Base-by-base conservation (phyloP, 192 early-diverging fungal genomes). In the Allomyces javanicus region DNA sequence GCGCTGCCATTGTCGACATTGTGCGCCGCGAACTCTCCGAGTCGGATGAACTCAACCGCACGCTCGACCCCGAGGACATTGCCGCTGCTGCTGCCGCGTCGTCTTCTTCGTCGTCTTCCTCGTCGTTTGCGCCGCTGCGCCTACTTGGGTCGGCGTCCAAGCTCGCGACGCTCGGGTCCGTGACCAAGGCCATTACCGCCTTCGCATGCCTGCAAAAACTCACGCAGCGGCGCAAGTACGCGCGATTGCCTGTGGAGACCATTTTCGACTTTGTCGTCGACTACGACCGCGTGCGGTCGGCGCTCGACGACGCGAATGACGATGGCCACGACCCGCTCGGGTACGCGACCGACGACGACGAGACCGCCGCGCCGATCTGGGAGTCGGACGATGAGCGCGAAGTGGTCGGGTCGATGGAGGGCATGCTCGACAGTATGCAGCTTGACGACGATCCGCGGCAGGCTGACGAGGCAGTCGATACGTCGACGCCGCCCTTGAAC, bases 131-230 rank as follows among this genome's bases (percentile, higher is more conserved):
- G 12, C 50, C 50, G 50, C 21, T 58, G 12, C 17, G 72, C 19
- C 66, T 76, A 25, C 69, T 83, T 25, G 76, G 78, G 21, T 78
- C 84, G 68, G 69, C 80, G 26, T 86, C 86, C 9, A 78, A 79
- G 25, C 77, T 93, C 67, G 78, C 81, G 24, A 82, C 86, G 44
- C 71, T 88, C 24, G 80, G 88, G 25, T 77, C 86, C 21, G 72
- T 93, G 19, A 78, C 90, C 17, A 92, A 93, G 68, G 88, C 91
- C 2, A 66, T 96, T 25, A 86, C 87, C 0, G 89, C 90, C 9
- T 96, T 88, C 77, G 87, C 87, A 0, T 83, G 89, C 65, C 72
- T 93, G n/a, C 90, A 92, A 68, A 79, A 83, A 22, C 87, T 90
- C 17, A 93, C 87, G 11, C 83, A 83, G 65, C 78, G 82, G 9